Conservation (phyloP, 2,329 filamentous ascomycete genomes). For the Alternaria tenuissima region DNA sequence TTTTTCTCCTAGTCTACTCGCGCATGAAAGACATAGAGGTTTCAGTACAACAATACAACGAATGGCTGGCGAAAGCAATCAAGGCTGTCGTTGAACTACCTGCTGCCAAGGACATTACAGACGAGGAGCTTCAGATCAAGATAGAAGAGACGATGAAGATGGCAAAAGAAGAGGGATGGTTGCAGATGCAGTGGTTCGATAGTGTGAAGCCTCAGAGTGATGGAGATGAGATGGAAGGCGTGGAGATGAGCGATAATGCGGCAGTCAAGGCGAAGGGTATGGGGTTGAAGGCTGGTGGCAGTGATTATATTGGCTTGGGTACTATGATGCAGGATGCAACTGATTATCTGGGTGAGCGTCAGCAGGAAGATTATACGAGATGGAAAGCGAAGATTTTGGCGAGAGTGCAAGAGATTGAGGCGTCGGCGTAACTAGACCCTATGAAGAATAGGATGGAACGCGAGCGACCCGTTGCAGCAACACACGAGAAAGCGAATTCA, state of each 20-base stretch:
- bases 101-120: conserved; percentile 58
- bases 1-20: conserved; percentile 68
- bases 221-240: conserved; percentile 38
- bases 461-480: not conserved
- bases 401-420: conserved; percentile 62
- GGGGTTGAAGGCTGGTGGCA: conserved; percentile 55
- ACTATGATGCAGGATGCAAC: conserved; percentile 81
- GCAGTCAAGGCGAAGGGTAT: conserved; percentile 47
- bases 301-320: conserved; percentile 56
- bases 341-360: conserved; percentile 73
- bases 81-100: conserved; percentile 60
- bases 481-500: not conserved
- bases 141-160: conserved; percentile 45
- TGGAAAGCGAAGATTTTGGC: conserved; percentile 72
- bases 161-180: conserved; percentile 51
- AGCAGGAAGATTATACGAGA: conserved; percentile 65
- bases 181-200: conserved; percentile 65
- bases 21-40: conserved; percentile 49
- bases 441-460: not conserved
- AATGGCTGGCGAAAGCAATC: conserved; percentile 55
- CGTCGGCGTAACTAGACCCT: not conserved
- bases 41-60: conserved; percentile 42
- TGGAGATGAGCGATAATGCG: conserved; percentile 33
- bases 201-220: conserved; percentile 55
- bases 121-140: conserved; percentile 54